phyloP scores from a whole-genome alignment of 2,329 filamentous ascomycete genomes.

The Neofusicoccum umdonicola region DNA sequence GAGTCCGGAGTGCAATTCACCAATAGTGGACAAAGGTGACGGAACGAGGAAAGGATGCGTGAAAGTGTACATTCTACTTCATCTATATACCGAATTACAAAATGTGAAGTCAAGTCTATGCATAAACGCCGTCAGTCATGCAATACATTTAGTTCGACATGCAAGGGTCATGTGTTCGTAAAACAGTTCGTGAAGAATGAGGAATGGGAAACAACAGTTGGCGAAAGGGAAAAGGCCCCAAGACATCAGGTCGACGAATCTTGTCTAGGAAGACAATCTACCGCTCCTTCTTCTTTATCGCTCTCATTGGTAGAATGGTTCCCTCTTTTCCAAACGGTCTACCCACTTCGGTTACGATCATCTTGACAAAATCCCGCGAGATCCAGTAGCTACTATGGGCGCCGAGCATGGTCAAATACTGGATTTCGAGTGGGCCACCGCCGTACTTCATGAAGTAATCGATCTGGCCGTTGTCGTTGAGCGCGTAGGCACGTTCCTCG shows the following conservation, averaged over 20 bases:
- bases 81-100: conserved; percentile 7
- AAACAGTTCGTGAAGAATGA: not conserved
- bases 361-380: conserved; percentile 80
- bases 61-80: not conserved
- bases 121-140: not conserved
- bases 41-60: too few species aligned
- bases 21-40: too few species aligned
- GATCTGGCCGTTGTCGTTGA: conserved; percentile 96
- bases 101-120: not conserved
- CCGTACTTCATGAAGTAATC: conserved; percentile 85
- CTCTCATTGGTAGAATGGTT: conserved; percentile 53
- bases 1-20: too few species aligned
- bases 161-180: not conserved
- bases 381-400: conserved; percentile 96
- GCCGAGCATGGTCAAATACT: conserved; percentile 95
- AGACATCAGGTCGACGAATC: not conserved
- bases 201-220: not conserved
- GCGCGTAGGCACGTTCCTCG: conserved; percentile 78
- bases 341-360: conserved; percentile 86
- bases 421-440: conserved; percentile 84
- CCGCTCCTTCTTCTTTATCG: conserved; percentile 47
- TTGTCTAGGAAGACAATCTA: not conserved
- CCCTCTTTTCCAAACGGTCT: conserved; percentile 65
- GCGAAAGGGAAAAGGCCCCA: not conserved
- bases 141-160: not conserved